These are phyloP conservation scores for Elsinoe ampelina DNA, from an alignment of 2,329 filamentous ascomycete species.

Conservation along the genomic window DNA sequence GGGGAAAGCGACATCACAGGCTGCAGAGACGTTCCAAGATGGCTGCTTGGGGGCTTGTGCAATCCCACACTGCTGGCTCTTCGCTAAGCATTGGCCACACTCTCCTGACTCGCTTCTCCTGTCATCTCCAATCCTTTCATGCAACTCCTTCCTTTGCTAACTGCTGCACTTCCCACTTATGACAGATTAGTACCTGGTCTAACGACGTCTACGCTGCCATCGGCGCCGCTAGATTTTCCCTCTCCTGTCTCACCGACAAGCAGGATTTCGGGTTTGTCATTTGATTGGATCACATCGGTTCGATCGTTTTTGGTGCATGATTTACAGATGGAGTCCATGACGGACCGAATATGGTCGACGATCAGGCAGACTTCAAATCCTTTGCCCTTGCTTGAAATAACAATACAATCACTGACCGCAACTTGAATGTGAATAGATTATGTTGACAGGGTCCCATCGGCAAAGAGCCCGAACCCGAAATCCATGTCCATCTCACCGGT, in stretches of 20 bases:
- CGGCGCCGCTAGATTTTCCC: neutral
- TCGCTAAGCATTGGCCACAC: neutral
- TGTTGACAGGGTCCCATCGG: neutral
- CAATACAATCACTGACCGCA: neutral
- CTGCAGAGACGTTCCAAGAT: conserved; percentile 1
- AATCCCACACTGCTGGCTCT: conserved; percentile 5
- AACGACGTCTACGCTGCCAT: neutral
- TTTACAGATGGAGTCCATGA: neutral
- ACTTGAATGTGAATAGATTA: neutral
- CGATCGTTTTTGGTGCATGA: neutral
- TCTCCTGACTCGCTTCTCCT: conserved; percentile 3
- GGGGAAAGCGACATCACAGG: neutral
- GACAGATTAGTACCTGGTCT: neutral
- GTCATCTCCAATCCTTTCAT: neutral
- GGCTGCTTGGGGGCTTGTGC: neutral
- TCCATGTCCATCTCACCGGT: neutral
- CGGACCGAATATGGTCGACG: neutral
- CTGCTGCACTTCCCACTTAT: neutral
- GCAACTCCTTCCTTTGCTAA: neutral
- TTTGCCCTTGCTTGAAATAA: neutral
- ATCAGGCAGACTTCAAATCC: neutral
- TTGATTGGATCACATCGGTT: neutral
- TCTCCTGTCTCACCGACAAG: conserved; percentile 1
- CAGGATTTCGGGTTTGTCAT: neutral
- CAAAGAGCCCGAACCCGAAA: conserved; percentile 1